Evolutionary conservation across 495 filamentous ascomycete genomes (phyloP).

Genomic region (Daldinia vernicosa): DNA sequence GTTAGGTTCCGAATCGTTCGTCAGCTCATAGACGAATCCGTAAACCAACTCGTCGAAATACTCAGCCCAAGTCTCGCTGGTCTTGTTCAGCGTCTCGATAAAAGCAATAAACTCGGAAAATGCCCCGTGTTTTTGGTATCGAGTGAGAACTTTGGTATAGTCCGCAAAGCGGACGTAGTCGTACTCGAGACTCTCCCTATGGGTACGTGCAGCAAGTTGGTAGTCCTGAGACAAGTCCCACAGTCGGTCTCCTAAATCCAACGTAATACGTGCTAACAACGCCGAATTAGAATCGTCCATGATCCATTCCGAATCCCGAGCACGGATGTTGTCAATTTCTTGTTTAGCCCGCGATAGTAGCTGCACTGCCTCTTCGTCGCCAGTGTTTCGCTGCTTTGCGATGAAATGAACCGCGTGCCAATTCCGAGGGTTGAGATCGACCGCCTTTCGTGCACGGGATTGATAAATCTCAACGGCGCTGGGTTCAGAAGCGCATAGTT

Average conservation of each 20-base stretch:
- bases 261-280: conserved; percentile 44
- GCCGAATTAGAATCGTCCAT: conserved; percentile 30
- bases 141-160: conserved; percentile 40
- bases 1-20: conserved; percentile 18
- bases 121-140: conserved; percentile 39
- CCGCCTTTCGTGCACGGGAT: conserved; percentile 42
- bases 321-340: conserved; percentile 34
- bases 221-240: conserved; percentile 48
- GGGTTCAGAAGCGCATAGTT: conserved; percentile 31
- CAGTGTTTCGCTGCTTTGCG: conserved; percentile 37
- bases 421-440: conserved; percentile 49
- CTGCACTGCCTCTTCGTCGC: conserved; percentile 43
- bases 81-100: conserved; percentile 44
- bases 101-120: conserved; percentile 42
- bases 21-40: conserved; percentile 33
- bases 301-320: conserved; percentile 37
- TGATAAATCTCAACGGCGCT: conserved; percentile 34
- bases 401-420: conserved; percentile 52
- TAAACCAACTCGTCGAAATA: conserved; percentile 45
- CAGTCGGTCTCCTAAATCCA: conserved; percentile 49
- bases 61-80: conserved; percentile 35
- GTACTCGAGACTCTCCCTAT: conserved; percentile 41
- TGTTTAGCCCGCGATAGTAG: conserved; percentile 44
- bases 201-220: conserved; percentile 34
- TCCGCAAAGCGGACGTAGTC: conserved; percentile 45